Base-by-base conservation (phyloP, 805 yeast species). In the Myxozyma geophila region DNA sequence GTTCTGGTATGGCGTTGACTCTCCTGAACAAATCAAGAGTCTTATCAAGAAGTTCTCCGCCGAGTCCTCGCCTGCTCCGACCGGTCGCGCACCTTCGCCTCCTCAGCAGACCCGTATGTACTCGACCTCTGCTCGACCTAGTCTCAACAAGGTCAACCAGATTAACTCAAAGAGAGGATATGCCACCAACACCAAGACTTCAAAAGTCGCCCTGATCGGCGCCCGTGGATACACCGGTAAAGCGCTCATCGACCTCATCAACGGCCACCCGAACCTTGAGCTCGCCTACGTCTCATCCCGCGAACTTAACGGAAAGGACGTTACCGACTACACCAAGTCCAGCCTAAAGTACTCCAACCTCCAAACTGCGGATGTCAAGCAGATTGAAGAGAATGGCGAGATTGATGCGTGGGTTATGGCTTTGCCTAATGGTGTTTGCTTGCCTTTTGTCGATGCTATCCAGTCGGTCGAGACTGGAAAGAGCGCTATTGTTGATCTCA, bases 371-470 rank as follows among this genome's bases (percentile, higher is more conserved):
- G 98, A 95, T 71, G 88, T 95, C 69, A 85, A 85, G 73, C 78
- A 81, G 68, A 78, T 95, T 67, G 99, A 93, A 77, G 82, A 86
- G 68, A 80, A 85, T 54, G 85, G 86, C 55, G 89, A 85, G 59
- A 90, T 95, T 63, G 99, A 95, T 73, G 88, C 92, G 58, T 95
- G 99, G 99, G 96, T 96, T 35, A 95, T 96, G 99, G 99, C 99
- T 1, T 83, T 95, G 72, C 99, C 99, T 68, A 95, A 95, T 75
- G 98, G 97, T 54, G 97, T 95, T 44, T 95, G 98, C 73, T 74
- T 76, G 73, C 82, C 82, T n/a, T 79, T 80, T 70, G 82, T 79
- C 7, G 77, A 76, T 46, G 80, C 82, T 10, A 74, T 79, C 40
- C 75, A 76, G 41, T 61, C 70, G 19, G 68, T 48, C 74, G 95